These are phyloP conservation scores for Panaeolus cyanescens DNA, from an alignment of 768 basidiomycete genomes.

Conservation along the genomic window DNA sequence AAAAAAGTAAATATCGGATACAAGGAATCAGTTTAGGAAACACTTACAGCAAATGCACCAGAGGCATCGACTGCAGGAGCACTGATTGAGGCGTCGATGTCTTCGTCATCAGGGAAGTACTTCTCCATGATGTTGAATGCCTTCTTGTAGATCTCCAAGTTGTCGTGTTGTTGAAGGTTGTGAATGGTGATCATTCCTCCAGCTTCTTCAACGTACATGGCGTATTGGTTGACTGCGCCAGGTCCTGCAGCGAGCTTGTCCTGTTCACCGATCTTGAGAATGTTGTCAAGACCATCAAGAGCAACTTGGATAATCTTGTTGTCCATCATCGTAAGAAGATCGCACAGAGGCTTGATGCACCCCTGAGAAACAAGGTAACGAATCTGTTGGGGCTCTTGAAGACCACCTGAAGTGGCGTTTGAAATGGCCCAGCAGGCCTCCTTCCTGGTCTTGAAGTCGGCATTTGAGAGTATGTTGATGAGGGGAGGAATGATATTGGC, in stretches of 20 bases:
- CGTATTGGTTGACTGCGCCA: constrained; percentile 89
- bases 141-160: constrained; percentile 99
- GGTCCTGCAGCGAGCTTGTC: constrained; percentile 85
- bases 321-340: constrained; percentile 96
- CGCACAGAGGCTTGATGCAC: constrained; percentile 98
- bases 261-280: constrained; percentile 95
- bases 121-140: constrained; percentile 98
- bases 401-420: constrained; percentile 96
- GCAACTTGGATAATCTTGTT: constrained; percentile 99
- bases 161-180: constrained; percentile 99
- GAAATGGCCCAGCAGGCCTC: constrained; percentile 99
- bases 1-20: constrained; percentile 8
- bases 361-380: constrained; percentile 97
- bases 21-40: constrained; percentile 8
- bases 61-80: constrained; percentile 75
- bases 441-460: constrained; percentile 99
- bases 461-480: constrained; percentile 96
- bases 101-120: constrained; percentile 98
- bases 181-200: constrained; percentile 99
- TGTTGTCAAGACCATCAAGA: constrained; percentile 97
- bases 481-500: constrained; percentile 98
- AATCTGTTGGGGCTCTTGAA: constrained; percentile 95
- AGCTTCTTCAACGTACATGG: constrained; percentile 93
- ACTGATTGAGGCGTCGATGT: constrained; percentile 79
- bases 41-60: constrained; percentile 73